Base-by-base conservation (phyloP, 495 filamentous ascomycete genomes). In the Lophiotrema nucula region DNA sequence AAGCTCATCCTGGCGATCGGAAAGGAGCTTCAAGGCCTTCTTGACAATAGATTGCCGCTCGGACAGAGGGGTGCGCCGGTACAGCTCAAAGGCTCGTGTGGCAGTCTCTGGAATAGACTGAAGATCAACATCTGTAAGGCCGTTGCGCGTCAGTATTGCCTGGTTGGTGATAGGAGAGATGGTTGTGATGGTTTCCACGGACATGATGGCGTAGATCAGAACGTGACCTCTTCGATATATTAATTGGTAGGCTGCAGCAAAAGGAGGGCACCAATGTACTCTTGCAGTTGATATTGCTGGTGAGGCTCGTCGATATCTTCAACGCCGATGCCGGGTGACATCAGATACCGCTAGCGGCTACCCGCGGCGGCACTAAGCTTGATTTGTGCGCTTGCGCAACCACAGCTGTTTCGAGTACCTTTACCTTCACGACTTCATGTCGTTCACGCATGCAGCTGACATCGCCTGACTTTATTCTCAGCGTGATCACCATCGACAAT, bases 141-240 rank as follows among this genome's bases (percentile, higher is more conserved):
- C 88, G 62, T 83, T 81, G 54, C 92, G 83, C 23, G 83, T 87
- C 60, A 92, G 65, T 65, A 96, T 80, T 18, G 88, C 79, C 61
- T 87, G 79, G 70, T 88, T 88, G 42, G 90, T 96, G 33, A 82
- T 85, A 43, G 92, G 92, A 2, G 92, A 96, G 65, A 96, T 89
- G 45, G 92, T 96, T 1, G 83, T 92, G 65, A 96, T 83, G 1
- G 77, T 83, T 81, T 95, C 91, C 39, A 83, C 72, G 53, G 88
- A 82, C 88, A 93, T 93, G 58, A 53, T 79, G 72, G 57, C 46
- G 25, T 26, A 46, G 49, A 35, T 54, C 15, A 24, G 38, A n/a
- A 44, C 35, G 44, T 54, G 56, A 47, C 56, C 47, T 53, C 12
- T 11, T 2, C 35, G 26, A 28, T 63, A 46, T 22, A 56, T 62